phyloP scores from a whole-genome alignment of 352 stramenopile species.

The Phytopythium vexans region DNA sequence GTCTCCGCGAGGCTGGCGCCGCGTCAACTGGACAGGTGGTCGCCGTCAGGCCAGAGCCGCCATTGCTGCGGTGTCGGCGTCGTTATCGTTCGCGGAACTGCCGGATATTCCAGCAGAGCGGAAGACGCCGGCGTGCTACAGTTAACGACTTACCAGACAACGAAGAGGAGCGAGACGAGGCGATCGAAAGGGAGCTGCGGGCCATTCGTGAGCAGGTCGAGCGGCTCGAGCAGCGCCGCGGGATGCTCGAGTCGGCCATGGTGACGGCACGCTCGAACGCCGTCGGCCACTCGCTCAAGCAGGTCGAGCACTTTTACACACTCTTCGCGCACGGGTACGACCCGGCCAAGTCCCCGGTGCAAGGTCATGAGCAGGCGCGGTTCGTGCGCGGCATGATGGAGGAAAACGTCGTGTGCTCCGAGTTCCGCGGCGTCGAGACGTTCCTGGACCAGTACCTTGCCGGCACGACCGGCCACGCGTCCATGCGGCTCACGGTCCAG shows the following conservation, averaged over 20 bases:
- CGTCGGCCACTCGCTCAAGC: slow-evolving; percentile 25
- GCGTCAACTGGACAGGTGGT: no score
- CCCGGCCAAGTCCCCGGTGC: slow-evolving; percentile 11
- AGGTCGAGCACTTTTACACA: slow-evolving; percentile 37
- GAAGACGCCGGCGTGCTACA: no score
- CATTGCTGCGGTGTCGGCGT: not conserved
- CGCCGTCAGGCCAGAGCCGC: no score
- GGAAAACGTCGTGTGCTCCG: slow-evolving; percentile 40
- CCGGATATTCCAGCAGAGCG: slow-evolving; percentile 7
- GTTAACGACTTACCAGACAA: not conserved
- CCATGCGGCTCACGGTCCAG: slow-evolving; percentile 24
- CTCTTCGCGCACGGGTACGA: slow-evolving; percentile 41
- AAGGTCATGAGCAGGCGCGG: slow-evolving; percentile 15
- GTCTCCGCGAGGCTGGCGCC: no score
- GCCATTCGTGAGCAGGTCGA: slow-evolving; percentile 31
- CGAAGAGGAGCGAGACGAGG: slow-evolving; percentile 1
- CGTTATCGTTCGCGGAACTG: slow-evolving; percentile 29
- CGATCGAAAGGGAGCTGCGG: slow-evolving; percentile 16
- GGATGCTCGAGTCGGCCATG: slow-evolving; percentile 28
- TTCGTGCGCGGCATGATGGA: slow-evolving; percentile 44
- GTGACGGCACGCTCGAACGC: slow-evolving; percentile 30
- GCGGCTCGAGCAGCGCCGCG: slow-evolving; percentile 27
- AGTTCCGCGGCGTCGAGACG: slow-evolving; percentile 50
- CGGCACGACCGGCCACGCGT: slow-evolving; percentile 24
- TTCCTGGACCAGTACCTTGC: slow-evolving; percentile 49